Conservation (phyloP, 768 basidiomycete species). For the Hydnomerulius pinastri region DNA sequence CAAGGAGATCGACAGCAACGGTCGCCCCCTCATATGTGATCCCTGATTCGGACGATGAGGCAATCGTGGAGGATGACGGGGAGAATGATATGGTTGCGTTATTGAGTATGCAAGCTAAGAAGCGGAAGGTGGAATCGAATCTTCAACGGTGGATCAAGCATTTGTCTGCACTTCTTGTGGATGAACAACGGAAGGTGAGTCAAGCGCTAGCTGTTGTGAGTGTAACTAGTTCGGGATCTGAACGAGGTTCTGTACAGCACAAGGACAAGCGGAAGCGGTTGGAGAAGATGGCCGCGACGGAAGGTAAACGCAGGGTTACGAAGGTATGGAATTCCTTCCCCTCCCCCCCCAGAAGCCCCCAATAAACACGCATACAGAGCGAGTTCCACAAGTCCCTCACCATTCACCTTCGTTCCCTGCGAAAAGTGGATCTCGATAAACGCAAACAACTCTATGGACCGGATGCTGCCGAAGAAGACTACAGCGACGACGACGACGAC, state of each 20-base stretch:
- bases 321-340: slow-evolving; percentile 48
- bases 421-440: slow-evolving; percentile 58
- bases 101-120: slow-evolving; percentile 34
- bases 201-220: slow-evolving; percentile 12
- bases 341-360: not conserved
- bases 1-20: slow-evolving; percentile 55
- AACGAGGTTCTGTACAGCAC: slow-evolving; percentile 43
- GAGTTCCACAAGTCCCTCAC: slow-evolving; percentile 69
- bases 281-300: slow-evolving; percentile 46
- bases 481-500: slow-evolving; percentile 37
- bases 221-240: slow-evolving; percentile 9
- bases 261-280: slow-evolving; percentile 60
- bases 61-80: slow-evolving; percentile 42
- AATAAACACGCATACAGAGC: slow-evolving; percentile 41
- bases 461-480: slow-evolving; percentile 39
- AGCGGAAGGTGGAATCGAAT: slow-evolving; percentile 44
- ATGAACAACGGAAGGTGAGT: slow-evolving; percentile 73
- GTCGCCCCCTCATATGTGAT: slow-evolving; percentile 61
- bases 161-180: slow-evolving; percentile 56
- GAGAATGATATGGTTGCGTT: slow-evolving; percentile 33
- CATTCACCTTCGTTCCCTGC: slow-evolving; percentile 57
- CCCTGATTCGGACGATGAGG: slow-evolving; percentile 74
- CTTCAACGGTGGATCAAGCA: slow-evolving; percentile 72
- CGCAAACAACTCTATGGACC: slow-evolving; percentile 45
- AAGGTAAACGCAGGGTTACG: slow-evolving; percentile 49